These are phyloP conservation scores for Pichia heedii DNA, from an alignment of 805 yeast genomes.

Conservation along the genomic window DNA sequence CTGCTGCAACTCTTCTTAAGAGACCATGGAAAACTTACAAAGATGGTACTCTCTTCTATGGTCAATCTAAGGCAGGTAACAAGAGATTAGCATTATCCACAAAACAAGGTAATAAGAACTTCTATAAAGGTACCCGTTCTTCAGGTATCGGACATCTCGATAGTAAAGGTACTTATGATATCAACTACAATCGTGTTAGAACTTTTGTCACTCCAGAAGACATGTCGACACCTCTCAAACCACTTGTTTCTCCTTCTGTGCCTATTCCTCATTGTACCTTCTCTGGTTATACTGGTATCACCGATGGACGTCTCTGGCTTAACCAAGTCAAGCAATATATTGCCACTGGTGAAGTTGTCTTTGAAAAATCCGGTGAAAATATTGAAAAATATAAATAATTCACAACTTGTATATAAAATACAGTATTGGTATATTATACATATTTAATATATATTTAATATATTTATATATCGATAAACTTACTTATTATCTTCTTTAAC, in stretches of 20 bases:
- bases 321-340: slow-evolving; percentile 68
- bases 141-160: slow-evolving; percentile 76
- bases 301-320: slow-evolving; percentile 65
- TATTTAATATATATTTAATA: background rate
- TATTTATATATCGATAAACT: background rate
- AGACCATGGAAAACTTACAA: slow-evolving; percentile 86
- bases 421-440: background rate
- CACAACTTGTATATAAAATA: too few relatives aligned
- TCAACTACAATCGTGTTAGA: slow-evolving; percentile 80
- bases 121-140: slow-evolving; percentile 94
- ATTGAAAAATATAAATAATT: slow-evolving; percentile 26
- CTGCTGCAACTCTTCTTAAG: slow-evolving; percentile 36
- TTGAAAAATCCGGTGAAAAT: slow-evolving; percentile 19
- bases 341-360: slow-evolving; percentile 54
- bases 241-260: slow-evolving; percentile 67
- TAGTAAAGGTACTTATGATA: slow-evolving; percentile 64
- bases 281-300: slow-evolving; percentile 57
- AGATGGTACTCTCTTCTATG: slow-evolving; percentile 81
- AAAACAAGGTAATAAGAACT: slow-evolving; percentile 89
- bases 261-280: slow-evolving; percentile 63
- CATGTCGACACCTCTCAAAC: slow-evolving; percentile 39
- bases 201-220: slow-evolving; percentile 75
- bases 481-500: background rate
- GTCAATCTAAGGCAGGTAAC: slow-evolving; percentile 67
- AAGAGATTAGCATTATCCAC: slow-evolving; percentile 80